These are phyloP conservation scores for Daldinia eschscholtzii DNA, from an alignment of 2,329 filamentous ascomycete genomes.

Conservation along the genomic window DNA sequence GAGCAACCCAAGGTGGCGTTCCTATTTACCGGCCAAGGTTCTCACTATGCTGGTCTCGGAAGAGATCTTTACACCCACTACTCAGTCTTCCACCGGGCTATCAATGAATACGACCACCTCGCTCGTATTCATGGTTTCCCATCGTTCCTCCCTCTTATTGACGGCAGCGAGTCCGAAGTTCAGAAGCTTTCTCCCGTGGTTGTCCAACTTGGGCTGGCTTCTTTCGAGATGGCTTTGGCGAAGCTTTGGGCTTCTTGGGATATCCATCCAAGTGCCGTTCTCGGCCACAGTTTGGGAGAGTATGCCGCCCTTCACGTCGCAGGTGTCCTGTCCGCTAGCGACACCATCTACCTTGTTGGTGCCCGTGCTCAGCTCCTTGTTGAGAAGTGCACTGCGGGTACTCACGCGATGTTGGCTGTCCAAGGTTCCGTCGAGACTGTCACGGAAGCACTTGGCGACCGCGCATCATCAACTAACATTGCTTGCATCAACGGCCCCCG, in stretches of 20 bases:
- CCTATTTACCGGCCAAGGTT: slow-evolving; percentile 69
- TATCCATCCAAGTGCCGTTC: slow-evolving; percentile 65
- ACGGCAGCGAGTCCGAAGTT: slow-evolving; percentile 60
- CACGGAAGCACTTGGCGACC: slow-evolving; percentile 63
- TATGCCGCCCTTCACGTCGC: slow-evolving; percentile 79
- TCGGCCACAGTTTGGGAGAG: slow-evolving; percentile 77
- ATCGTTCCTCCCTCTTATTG: slow-evolving; percentile 65
- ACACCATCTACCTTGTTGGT: slow-evolving; percentile 80
- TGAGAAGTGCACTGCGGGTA: slow-evolving; percentile 73
- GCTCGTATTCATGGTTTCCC: slow-evolving; percentile 66
- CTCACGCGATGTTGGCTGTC: slow-evolving; percentile 70
- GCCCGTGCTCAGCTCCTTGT: slow-evolving; percentile 74
- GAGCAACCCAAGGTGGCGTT: slow-evolving; percentile 64
- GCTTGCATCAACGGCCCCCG: slow-evolving; percentile 82
- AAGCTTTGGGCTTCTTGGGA: slow-evolving; percentile 69
- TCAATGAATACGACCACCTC: slow-evolving; percentile 69
- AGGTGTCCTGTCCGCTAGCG: slow-evolving; percentile 76
- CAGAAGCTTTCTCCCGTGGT: slow-evolving; percentile 63
- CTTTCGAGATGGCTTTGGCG: slow-evolving; percentile 69
- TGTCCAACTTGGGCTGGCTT: slow-evolving; percentile 66
- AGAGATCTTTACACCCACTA: slow-evolving; percentile 63
- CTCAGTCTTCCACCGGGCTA: slow-evolving; percentile 63
- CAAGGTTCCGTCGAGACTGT: slow-evolving; percentile 65
- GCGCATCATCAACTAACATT: slow-evolving; percentile 58
- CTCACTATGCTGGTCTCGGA: slow-evolving; percentile 65